Conservation (phyloP, 257 asterid genomes). For the Leptodermis oblonga region DNA sequence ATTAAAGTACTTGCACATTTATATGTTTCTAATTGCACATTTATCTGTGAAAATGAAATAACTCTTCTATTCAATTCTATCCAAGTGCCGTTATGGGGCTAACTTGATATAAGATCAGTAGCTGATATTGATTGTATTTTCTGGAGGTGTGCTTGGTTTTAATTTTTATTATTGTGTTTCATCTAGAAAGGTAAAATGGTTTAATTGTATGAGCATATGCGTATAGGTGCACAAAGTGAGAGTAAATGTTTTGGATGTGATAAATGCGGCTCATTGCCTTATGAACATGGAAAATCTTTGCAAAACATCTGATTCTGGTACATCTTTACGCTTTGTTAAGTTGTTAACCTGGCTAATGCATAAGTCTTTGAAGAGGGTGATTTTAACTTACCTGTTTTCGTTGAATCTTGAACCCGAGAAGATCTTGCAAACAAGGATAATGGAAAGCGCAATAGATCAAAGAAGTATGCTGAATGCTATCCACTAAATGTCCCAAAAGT, state of each 20-base stretch:
- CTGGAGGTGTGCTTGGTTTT: not conserved
- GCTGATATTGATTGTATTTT: not conserved
- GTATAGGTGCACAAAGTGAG: slow-evolving; percentile 79
- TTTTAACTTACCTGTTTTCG: slow-evolving; percentile 20
- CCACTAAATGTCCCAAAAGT: slow-evolving; percentile 31
- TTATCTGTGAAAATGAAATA: not conserved
- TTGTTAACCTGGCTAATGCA: slow-evolving; percentile 8
- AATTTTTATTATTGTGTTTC: not conserved
- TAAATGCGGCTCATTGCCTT: slow-evolving; percentile 71
- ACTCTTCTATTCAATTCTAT: not conserved
- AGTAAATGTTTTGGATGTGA: slow-evolving; percentile 49
- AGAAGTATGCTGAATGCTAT: slow-evolving; percentile 48
- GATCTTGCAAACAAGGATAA: slow-evolving; percentile 40
- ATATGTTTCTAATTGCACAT: not conserved
- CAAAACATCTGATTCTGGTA: slow-evolving; percentile 43
- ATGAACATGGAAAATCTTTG: slow-evolving; percentile 42
- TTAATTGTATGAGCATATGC: slow-evolving; percentile 7
- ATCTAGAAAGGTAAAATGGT: not conserved
- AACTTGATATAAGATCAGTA: not conserved
- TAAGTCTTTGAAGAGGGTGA: slow-evolving; percentile 4
- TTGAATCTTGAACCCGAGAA: slow-evolving; percentile 23
- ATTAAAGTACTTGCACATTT: not conserved
- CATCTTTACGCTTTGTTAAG: not conserved
- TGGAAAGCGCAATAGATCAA: slow-evolving; percentile 42
- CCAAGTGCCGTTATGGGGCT: not conserved